phyloP scores from a whole-genome alignment of 2,329 filamentous ascomycete genomes.

The Pseudogymnoascus sp. region DNA sequence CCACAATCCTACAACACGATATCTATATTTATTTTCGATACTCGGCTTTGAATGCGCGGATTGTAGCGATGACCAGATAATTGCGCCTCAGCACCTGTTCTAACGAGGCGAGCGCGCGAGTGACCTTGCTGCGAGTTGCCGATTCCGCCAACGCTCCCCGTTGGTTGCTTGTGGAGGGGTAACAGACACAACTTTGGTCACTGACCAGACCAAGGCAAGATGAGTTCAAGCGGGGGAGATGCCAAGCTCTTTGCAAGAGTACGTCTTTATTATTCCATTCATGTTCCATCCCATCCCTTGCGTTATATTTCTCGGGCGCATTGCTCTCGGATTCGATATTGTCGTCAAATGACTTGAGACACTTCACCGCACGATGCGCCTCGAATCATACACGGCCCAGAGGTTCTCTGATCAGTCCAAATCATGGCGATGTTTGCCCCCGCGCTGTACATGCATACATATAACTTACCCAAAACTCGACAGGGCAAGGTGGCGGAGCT shows the following conservation, averaged over 20 bases:
- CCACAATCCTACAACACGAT: not conserved
- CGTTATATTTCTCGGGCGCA: not conserved
- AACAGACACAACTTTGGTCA: constrained; percentile 14
- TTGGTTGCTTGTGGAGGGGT: constrained; percentile 22
- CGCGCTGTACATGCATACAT: constrained; percentile 18
- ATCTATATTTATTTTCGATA: constrained; percentile 2
- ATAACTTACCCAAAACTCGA: constrained; percentile 29
- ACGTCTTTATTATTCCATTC: constrained; percentile 37
- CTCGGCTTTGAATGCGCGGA: not conserved
- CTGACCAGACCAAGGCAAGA: constrained; percentile 17
- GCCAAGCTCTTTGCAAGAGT: constrained; percentile 99
- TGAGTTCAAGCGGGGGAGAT: constrained; percentile 65
- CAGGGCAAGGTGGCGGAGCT: constrained; percentile 99
- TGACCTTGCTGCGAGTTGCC: constrained; percentile 7
- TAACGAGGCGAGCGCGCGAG: not conserved
- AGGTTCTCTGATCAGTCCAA: constrained; percentile 12
- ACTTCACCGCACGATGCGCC: constrained; percentile 13
- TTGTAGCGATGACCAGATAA: constrained; percentile 1
- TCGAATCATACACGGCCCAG: constrained; percentile 15
- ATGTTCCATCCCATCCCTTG: constrained; percentile 6
- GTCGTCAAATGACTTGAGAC: constrained; percentile 1
- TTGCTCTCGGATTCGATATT: constrained; percentile 4
- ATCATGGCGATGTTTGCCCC: constrained; percentile 26
- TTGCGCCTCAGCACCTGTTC: constrained; percentile 3
- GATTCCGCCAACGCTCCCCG: constrained; percentile 1